Base-by-base conservation (phyloP, 176 grass and related monocot species). In the Musa itinerans region DNA sequence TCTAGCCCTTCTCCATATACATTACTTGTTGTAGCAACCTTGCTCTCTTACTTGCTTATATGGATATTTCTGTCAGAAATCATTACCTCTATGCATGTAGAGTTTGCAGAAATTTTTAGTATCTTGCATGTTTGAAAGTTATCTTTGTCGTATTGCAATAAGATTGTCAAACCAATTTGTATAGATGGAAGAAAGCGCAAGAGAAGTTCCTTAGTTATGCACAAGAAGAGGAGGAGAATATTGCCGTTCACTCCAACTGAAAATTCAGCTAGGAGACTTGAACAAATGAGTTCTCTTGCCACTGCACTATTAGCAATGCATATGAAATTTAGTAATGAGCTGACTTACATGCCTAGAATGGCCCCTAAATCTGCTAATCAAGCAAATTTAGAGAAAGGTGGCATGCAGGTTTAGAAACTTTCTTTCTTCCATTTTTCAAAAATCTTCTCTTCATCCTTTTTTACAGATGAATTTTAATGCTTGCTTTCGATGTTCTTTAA, bases 251-350 rank as follows among this genome's bases (percentile, higher is more conserved):
- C 79, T 50, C 90, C 88, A 61, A 85, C 82, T 65, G 82, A 85
- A 83, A 81, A 93, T 89, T 55, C 26, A 50, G 75, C 51, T 72
- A 64, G 73, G 78, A 86, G 74, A 69, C 82, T 97, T 20, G 69
- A 85, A 71, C 93, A 93, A 85, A 90, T 97, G 90, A 80, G 83
- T 76, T 97, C 90, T 86, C 79, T 88, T 77, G 90, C 93, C 62
- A 85, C 90, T 81, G 90, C 87, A 73, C 81, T 97, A 81, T 85
- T 73, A 54, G 72, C 86, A 72, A 81, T 83, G 68, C 79, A 85
- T 23, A 85, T 92, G 68, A 75, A 93, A 53, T 97, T 90, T 73
- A 89, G 87, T 63, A 93, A 97, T 82, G 84, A 97, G 52, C 62
- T 93, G 54, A 85, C 81, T 52, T 93, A 93, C 21, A 62, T 97